Conservation (phyloP, 129 eudicot species). For the Flaveria brownii region DNA sequence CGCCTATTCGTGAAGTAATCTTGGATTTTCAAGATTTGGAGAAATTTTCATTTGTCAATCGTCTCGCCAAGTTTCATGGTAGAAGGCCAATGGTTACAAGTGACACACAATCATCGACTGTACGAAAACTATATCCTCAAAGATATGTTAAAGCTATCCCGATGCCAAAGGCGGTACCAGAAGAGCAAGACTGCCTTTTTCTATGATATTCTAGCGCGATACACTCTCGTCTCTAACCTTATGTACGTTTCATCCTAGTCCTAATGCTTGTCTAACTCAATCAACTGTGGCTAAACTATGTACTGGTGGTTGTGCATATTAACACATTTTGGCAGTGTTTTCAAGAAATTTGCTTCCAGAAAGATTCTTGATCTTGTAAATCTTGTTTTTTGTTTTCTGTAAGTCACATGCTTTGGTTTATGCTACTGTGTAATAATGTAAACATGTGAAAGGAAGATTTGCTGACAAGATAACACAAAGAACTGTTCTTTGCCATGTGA, state of each 20-base stretch:
- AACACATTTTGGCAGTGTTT: slow-evolving; percentile 15
- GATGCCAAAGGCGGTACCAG: slow-evolving; percentile 59
- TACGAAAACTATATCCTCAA: slow-evolving; percentile 36
- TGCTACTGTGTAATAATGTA: slow-evolving; percentile 6
- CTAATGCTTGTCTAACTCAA: slow-evolving; percentile 29
- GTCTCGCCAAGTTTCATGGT: slow-evolving; percentile 72
- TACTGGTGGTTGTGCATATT: slow-evolving; percentile 44
- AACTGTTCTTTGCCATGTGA: neutral
- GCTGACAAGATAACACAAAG: slow-evolving; percentile 16
- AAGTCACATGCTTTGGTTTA: slow-evolving; percentile 24
- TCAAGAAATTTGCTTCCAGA: slow-evolving; percentile 18
- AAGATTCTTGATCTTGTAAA: slow-evolving; percentile 12
- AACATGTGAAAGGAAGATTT: neutral
- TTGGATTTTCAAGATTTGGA: slow-evolving; percentile 66
- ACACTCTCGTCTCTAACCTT: slow-evolving; percentile 15
- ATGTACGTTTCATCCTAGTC: slow-evolving; percentile 23
- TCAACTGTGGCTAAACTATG: slow-evolving; percentile 29
- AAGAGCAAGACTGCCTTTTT: slow-evolving; percentile 55
- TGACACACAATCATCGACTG: slow-evolving; percentile 25
- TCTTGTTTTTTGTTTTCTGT: slow-evolving; percentile 9
- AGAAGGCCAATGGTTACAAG: slow-evolving; percentile 40
- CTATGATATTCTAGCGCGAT: slow-evolving; percentile 38
- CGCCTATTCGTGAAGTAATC: slow-evolving; percentile 48
- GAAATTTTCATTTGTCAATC: slow-evolving; percentile 51
- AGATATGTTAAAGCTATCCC: slow-evolving; percentile 56